Evolutionary conservation across 2,329 filamentous ascomycete genomes (phyloP).

Genomic region (Cladophialophora carrionii): DNA sequence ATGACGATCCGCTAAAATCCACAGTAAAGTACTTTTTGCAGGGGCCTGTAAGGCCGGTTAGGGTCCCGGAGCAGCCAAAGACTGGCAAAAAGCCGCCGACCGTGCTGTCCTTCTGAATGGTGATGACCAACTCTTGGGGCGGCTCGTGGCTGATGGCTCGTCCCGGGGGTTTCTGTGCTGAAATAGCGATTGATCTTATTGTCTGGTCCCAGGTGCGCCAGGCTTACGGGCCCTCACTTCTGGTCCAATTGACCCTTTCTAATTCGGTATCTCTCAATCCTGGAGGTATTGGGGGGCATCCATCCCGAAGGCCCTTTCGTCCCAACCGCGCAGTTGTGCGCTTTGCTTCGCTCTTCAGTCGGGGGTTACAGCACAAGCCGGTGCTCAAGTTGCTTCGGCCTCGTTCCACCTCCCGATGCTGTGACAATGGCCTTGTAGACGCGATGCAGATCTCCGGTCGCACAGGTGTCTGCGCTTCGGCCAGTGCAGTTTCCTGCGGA

Average conservation of each 20-base stretch:
- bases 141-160: conserved; percentile 32
- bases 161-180: conserved; percentile 25
- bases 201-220: conserved; percentile 11
- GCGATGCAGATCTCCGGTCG: conserved; percentile 27
- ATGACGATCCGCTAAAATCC: conserved; percentile 7
- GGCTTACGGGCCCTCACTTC: background rate
- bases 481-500: conserved; percentile 14
- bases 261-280: conserved; percentile 20
- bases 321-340: conserved; percentile 21
- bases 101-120: background rate
- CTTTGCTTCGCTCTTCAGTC: conserved; percentile 11
- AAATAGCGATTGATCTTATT: conserved; percentile 13
- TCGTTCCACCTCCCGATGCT: conserved; percentile 23
- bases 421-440: conserved; percentile 25
- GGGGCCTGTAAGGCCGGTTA: conserved; percentile 8
- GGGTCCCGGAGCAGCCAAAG: conserved; percentile 2
- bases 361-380: conserved; percentile 12
- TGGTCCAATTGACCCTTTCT: conserved; percentile 10
- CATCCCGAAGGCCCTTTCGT: conserved; percentile 23
- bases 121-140: conserved; percentile 10
- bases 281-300: conserved; percentile 17
- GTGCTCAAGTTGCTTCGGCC: conserved; percentile 9
- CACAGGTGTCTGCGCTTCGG: conserved; percentile 20
- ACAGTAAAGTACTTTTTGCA: conserved; percentile 6
- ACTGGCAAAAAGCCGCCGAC: conserved; percentile 6